A percentile compares a stretch with the other conserved stretches of the same genome.
Evolutionary conservation across 2,329 filamentous ascomycete genomes (phyloP).

Genomic region (Alternaria novae-zelandiae): DNA sequence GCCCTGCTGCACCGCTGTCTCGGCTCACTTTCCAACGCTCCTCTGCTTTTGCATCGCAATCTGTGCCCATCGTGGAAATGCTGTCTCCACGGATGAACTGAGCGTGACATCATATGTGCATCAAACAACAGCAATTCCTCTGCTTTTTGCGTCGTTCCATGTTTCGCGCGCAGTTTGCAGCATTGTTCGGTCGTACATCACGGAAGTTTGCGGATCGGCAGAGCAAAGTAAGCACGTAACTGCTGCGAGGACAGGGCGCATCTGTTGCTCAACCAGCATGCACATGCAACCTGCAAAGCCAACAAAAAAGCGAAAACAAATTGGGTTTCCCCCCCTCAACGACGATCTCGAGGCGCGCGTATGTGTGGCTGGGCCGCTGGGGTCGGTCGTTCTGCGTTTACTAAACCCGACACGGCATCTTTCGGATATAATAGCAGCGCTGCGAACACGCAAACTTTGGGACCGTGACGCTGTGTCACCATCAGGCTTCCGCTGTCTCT

Average conservation of each 20-base stretch:
- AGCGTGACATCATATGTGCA: neutral
- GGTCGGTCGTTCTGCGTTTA: neutral
- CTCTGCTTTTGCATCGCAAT: neutral
- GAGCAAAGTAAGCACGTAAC: neutral
- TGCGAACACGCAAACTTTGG: neutral
- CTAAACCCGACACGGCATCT: neutral
- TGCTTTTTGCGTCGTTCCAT: neutral
- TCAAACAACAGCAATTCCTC: neutral
- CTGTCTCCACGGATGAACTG: neutral
- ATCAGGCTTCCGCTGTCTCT: neutral
- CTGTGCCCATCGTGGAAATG: neutral
- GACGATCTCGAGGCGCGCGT: neutral
- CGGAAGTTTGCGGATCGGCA: constrained; percentile 1
- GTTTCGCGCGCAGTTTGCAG: neutral
- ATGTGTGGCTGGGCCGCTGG: neutral
- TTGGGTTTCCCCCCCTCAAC: neutral
- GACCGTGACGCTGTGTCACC: neutral
- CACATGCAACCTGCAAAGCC: neutral
- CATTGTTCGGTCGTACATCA: neutral
- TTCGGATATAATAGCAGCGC: neutral
- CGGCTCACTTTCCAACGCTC: constrained; percentile 1
- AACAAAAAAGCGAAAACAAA: neutral
- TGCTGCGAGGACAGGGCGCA: neutral
- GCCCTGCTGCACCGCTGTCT: neutral
- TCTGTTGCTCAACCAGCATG: neutral